These are phyloP conservation scores for Aspergillus egyptiacus DNA, from an alignment of 495 filamentous ascomycete species.

Conservation along the genomic window DNA sequence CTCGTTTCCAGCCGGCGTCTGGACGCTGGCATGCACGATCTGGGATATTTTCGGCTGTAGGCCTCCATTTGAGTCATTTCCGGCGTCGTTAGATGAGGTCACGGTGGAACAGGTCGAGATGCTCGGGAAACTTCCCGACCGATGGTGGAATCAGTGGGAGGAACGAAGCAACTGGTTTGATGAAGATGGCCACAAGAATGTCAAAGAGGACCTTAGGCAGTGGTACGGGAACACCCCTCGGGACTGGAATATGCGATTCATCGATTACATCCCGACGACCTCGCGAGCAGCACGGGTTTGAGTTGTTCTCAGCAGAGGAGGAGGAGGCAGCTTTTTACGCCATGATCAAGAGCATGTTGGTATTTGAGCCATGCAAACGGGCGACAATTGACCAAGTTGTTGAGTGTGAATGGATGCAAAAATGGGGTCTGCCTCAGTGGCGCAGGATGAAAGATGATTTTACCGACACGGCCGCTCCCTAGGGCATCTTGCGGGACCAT, in stretches of 20 bases:
- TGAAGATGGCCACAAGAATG: slow-evolving; percentile 11
- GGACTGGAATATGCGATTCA: slow-evolving; percentile 15
- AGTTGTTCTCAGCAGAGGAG: slow-evolving; percentile 5
- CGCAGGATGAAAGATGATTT: slow-evolving; percentile 12
- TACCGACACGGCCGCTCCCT: too few relatives aligned
- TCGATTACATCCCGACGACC: slow-evolving; percentile 4
- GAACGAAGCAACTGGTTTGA: slow-evolving; percentile 5
- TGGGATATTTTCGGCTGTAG: slow-evolving; percentile 19
- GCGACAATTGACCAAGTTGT: slow-evolving; percentile 20
- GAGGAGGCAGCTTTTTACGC: slow-evolving; percentile 21
- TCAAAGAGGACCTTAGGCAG: slow-evolving; percentile 4
- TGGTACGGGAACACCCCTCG: slow-evolving; percentile 4
- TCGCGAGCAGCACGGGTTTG: slow-evolving; percentile 9
- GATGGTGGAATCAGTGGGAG: slow-evolving; percentile 24
- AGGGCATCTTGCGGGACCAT: too few relatives aligned
- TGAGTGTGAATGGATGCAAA: slow-evolving; percentile 26
- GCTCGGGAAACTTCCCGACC: slow-evolving; percentile 22
- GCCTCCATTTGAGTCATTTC: slow-evolving; percentile 13
- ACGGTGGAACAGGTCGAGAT: slow-evolving; percentile 5
- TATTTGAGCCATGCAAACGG: slow-evolving; percentile 19
- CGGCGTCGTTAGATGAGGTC: not conserved
- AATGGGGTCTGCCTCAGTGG: slow-evolving; percentile 28
- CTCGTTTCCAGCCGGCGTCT: slow-evolving; percentile 31
- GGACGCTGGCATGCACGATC: slow-evolving; percentile 31
- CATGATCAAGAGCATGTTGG: slow-evolving; percentile 25